Evolutionary conservation across 805 yeast species (phyloP).

Genomic region (Saitoella complicata): DNA sequence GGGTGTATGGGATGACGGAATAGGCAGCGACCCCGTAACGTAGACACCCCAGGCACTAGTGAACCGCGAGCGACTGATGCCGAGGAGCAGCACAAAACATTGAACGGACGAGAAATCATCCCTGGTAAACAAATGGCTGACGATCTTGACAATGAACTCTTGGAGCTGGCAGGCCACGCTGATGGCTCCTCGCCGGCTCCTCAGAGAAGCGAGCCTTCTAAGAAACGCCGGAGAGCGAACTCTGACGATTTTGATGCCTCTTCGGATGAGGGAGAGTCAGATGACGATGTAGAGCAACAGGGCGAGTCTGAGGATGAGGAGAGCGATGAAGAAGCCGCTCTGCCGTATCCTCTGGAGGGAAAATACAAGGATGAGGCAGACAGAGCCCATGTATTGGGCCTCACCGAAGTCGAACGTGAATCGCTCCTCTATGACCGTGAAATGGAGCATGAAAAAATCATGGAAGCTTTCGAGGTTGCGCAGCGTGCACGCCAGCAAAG

Average conservation of each 20-base stretch:
- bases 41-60: too few species aligned
- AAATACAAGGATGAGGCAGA: slow-evolving; percentile 75
- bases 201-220: slow-evolving; percentile 3
- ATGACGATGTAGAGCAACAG: not conserved
- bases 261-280: not conserved
- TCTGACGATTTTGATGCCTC: not conserved
- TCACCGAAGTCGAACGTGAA: slow-evolving; percentile 91
- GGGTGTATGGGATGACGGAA: too few species aligned
- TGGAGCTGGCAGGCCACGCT: not conserved
- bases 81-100: too few species aligned
- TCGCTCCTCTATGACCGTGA: slow-evolving; percentile 79
- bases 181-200: not conserved
- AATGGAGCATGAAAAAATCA: slow-evolving; percentile 57
- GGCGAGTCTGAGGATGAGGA: slow-evolving; percentile 23
- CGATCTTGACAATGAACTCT: too few species aligned
- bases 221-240: slow-evolving; percentile 2
- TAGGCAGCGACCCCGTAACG: too few species aligned
- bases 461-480: slow-evolving; percentile 68
- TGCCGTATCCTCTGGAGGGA: slow-evolving; percentile 90
- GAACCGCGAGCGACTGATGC: too few species aligned
- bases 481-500: slow-evolving; percentile 56
- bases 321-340: slow-evolving; percentile 23
- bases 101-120: too few species aligned
- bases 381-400: slow-evolving; percentile 27
- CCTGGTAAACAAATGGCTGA: too few species aligned